Percentiles rank a stretch among this genome's conserved stretches.
Evolutionary conservation across 2,329 filamentous ascomycete genomes (phyloP).

Genomic region (Stachybotrys chlorohalonatus): DNA sequence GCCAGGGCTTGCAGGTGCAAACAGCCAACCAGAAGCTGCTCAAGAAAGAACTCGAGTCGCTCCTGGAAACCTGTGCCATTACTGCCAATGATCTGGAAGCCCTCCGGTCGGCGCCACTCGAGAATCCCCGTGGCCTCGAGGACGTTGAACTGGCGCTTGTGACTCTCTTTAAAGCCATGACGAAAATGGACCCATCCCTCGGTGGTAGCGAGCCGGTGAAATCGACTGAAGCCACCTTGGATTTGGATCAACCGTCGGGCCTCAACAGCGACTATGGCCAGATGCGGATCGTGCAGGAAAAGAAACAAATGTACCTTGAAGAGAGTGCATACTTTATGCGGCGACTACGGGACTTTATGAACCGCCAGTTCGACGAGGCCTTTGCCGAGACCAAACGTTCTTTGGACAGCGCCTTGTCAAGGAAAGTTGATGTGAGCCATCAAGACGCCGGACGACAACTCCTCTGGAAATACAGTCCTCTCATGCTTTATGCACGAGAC

Average conservation of each 20-base stretch:
- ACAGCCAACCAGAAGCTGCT: conserved; percentile 94
- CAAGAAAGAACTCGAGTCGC: conserved; percentile 76
- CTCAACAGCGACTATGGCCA: conserved; percentile 70
- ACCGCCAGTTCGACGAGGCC: conserved; percentile 67
- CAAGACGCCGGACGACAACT: conserved; percentile 63
- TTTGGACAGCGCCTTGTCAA: conserved; percentile 49
- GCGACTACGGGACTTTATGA: conserved; percentile 74
- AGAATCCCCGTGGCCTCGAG: conserved; percentile 59
- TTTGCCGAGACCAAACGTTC: conserved; percentile 60
- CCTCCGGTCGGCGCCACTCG: conserved; percentile 64
- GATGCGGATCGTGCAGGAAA: conserved; percentile 91
- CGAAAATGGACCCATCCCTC: conserved; percentile 81
- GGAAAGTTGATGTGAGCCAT: conserved; percentile 61
- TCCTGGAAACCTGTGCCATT: conserved; percentile 89
- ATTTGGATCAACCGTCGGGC: conserved; percentile 31
- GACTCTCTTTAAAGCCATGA: conserved; percentile 82
- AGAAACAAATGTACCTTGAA: conserved; percentile 78
- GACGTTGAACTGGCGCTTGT: conserved; percentile 72
- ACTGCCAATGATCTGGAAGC: conserved; percentile 65
- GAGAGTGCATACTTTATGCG: conserved; percentile 71
- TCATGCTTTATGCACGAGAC: conserved; percentile 83
- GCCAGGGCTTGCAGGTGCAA: conserved; percentile 92
- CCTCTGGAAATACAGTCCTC: conserved; percentile 80
- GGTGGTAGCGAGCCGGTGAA: conserved; percentile 41
- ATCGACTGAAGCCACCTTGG: conserved; percentile 37